Evolutionary conservation across 225 moss, liverwort and hornwort species (phyloP), one percentile per base, ranked within the genome.

Genomic region (Pseudoscleropodium purum): DNA sequence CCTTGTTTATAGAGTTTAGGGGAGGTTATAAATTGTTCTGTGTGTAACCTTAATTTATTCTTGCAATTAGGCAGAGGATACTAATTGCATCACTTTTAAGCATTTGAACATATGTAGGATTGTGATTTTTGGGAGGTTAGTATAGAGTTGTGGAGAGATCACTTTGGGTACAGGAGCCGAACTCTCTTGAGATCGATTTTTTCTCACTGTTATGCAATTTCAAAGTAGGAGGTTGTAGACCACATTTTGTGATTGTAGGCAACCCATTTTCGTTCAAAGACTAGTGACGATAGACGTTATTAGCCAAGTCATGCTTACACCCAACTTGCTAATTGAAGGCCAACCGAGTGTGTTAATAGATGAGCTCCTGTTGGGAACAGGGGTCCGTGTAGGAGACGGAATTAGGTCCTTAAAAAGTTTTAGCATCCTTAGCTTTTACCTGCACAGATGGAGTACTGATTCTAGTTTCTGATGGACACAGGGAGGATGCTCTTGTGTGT

Each of bases 401-500:
- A 41, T 41, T 30, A 18, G 60, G 60, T 41, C 13, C 8, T 60
- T 11, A 18, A 20, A 20, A 18, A 41, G 37, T 47, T 80, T 79
- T 80, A 26, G 79, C 41, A 18, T 70, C 14, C 30, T 57, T 41
- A 43, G 30, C 41, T 30, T 81, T 61, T 41, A 43, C 61, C 43
- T 41, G 61, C 30, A 85, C 24, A 62, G 31, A 80, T 62, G 63
- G 12, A 51, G 7, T 43, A 56, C 56, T 88, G 65, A 87, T 67
- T 75, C 15, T 83, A 17, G 75, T 88, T 88, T 64, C 64, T 64
- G 83, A 18, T 57, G 75, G 83, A 61, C 70, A 52, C 92, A 99
- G 99, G 99, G 64, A 93, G 99, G 90, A 99, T 99, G 99, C 92
- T 99, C 8, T 84, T 99, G 86, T 99, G 97, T 87, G 96, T 99